Conservation (phyloP, 2,329 filamentous ascomycete species). For the Rutstroemia sydowiana region DNA sequence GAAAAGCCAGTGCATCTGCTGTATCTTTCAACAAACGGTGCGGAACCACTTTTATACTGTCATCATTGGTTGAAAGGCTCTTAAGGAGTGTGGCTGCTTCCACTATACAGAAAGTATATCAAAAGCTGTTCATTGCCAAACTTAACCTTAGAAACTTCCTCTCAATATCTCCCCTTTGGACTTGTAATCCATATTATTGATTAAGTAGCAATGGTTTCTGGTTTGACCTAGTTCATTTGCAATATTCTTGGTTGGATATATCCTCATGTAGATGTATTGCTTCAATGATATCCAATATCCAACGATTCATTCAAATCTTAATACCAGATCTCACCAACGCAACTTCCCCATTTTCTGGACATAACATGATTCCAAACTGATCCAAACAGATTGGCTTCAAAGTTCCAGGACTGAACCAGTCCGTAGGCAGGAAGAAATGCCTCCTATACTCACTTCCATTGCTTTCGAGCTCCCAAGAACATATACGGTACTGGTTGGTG, state of each 20-base stretch:
- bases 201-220: not conserved
- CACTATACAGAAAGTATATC: too few relatives aligned
- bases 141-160: not conserved
- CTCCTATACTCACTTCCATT: not conserved
- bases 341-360: conserved; percentile 8
- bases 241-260: not conserved
- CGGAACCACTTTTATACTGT: too few relatives aligned
- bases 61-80: too few relatives aligned
- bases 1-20: too few relatives aligned
- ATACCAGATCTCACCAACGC: not conserved
- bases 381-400: not conserved
- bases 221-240: not conserved
- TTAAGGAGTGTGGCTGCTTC: too few relatives aligned
- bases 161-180: not conserved
- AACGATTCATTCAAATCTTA: not conserved
- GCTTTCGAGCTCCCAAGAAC: not conserved
- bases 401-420: not conserved
- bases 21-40: too few relatives aligned
- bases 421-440: conserved; percentile 1
- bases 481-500: conserved; percentile 2
- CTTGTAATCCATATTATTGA: not conserved
- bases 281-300: too few relatives aligned
- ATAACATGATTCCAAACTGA: not conserved
- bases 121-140: not conserved
- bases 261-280: not conserved